Evolutionary conservation across 257 asterid species (phyloP).

Genomic region (Solanum etuberosum): DNA sequence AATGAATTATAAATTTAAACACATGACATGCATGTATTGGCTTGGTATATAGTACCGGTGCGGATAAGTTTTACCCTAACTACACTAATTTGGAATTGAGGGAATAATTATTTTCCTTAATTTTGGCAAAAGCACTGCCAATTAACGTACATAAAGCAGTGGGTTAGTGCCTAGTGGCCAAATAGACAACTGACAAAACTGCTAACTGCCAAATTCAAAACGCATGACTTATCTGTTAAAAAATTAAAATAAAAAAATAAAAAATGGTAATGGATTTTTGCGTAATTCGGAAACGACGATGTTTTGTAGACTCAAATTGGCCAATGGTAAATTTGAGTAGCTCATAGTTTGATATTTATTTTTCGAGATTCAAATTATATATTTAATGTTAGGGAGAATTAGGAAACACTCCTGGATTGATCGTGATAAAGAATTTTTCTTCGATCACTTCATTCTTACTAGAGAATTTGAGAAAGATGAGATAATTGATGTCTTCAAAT

Average conservation of each 20-base stretch:
- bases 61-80: too few species aligned
- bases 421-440: background rate
- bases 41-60: too few species aligned
- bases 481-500: background rate
- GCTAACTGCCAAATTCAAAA: background rate
- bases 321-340: background rate
- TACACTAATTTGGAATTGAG: background rate
- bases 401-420: background rate
- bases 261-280: background rate
- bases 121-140: background rate
- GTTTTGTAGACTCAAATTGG: background rate
- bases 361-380: background rate
- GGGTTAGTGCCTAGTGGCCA: background rate
- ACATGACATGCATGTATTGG: too few species aligned
- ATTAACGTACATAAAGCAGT: background rate
- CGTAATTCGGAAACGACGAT: background rate
- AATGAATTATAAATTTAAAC: too few species aligned
- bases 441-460: background rate
- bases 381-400: background rate
- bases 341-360: background rate
- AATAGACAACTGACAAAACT: background rate
- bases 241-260: background rate
- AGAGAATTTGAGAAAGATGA: background rate
- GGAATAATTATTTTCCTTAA: background rate
- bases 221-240: background rate